phyloP scores from a whole-genome alignment of 2,329 filamentous ascomycete genomes.

The Claviceps arundinis region DNA sequence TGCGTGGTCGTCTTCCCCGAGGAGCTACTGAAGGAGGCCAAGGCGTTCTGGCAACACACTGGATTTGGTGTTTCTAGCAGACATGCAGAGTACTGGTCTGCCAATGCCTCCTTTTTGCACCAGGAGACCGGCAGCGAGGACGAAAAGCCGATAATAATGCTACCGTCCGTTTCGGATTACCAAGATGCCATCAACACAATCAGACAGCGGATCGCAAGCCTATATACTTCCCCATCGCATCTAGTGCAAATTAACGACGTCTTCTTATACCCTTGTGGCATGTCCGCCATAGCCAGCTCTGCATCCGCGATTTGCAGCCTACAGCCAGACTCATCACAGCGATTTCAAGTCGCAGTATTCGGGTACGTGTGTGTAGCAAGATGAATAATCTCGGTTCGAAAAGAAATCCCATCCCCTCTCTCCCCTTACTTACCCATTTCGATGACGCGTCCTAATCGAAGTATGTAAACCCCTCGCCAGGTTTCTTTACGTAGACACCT shows the following conservation, averaged over 20 bases:
- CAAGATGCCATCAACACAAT: constrained; percentile 6
- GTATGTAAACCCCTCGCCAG: constrained; percentile 4
- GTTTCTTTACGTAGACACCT: constrained; percentile 18
- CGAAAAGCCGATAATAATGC: background rate
- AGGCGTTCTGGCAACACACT: constrained; percentile 18
- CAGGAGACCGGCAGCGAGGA: background rate
- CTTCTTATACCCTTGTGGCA: constrained; percentile 36
- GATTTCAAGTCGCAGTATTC: constrained; percentile 14
- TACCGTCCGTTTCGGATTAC: constrained; percentile 4
- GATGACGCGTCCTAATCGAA: background rate
- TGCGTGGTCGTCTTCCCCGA: constrained; percentile 10
- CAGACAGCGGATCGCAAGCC: constrained; percentile 9
- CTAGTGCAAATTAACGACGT: constrained; percentile 22
- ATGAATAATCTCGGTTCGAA: background rate
- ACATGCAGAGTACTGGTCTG: constrained; percentile 13
- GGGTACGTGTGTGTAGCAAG: constrained; percentile 10
- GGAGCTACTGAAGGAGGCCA: constrained; percentile 10
- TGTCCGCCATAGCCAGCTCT: constrained; percentile 31
- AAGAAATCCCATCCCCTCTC: background rate
- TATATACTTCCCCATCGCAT: constrained; percentile 9
- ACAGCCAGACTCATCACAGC: background rate
- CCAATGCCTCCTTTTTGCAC: constrained; percentile 11
- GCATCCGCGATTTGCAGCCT: constrained; percentile 8
- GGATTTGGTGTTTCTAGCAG: constrained; percentile 18
- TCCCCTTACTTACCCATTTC: background rate